These are phyloP conservation scores for Neurospora sp. DNA, from an alignment of 495 filamentous ascomycete genomes.

Conservation along the genomic window DNA sequence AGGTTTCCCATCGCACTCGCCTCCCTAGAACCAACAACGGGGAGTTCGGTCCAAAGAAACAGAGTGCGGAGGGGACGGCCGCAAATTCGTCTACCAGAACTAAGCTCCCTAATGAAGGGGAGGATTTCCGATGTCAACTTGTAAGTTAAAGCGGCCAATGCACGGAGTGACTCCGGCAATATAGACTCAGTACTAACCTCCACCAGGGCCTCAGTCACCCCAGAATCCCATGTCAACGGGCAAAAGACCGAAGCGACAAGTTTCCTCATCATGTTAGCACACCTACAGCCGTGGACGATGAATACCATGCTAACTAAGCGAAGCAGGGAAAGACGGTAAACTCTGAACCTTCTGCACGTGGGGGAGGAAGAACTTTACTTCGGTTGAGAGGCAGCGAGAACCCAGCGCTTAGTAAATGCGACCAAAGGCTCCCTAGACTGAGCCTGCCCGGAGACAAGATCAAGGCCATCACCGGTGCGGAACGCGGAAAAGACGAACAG, in stretches of 20 bases:
- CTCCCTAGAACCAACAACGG: not conserved
- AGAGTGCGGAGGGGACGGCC: not conserved
- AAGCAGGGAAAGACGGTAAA: not conserved
- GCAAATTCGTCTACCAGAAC: not conserved
- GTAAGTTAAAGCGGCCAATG: not conserved
- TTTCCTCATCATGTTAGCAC: not conserved
- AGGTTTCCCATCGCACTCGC: not conserved
- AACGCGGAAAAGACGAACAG: not conserved
- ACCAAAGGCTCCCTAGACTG: not conserved
- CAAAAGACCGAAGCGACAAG: not conserved
- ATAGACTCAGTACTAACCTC: not conserved
- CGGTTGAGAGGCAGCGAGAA: no score
- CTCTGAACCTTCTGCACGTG: no score
- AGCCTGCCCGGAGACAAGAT: not conserved
- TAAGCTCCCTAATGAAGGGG: not conserved
- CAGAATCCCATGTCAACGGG: not conserved
- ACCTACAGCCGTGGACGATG: not conserved
- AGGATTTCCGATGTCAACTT: not conserved
- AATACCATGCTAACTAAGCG: not conserved
- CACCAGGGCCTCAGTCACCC: not conserved
- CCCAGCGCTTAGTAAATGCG: not conserved
- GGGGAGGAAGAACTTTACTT: no score
- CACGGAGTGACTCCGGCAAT: not conserved
- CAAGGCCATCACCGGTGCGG: not conserved
- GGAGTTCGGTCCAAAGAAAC: not conserved